Evolutionary conservation across 176 grass and related monocot genomes (phyloP), one percentile per base, ranked within the genome.

Genomic region (Cenchrus fungigraminus): DNA sequence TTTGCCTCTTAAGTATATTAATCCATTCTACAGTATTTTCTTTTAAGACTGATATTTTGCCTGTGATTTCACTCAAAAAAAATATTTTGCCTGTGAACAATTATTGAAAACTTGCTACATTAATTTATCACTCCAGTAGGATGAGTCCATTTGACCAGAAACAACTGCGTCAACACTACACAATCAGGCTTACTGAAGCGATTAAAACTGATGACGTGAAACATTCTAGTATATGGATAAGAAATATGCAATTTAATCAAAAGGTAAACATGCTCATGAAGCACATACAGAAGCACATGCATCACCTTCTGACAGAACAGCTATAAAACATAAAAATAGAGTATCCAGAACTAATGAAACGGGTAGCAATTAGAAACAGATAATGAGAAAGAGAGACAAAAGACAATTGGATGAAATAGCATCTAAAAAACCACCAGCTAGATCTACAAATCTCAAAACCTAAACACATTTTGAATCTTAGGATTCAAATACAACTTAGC

Each of bases 61-160:
- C 31, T 32, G 31, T 32, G 31, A 1, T 32, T 32, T 32, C 31
- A 32, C 31, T 32, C 31, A 32, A 32, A 32, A 32, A 32, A 64
- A 32, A 37, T 74, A 19, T 29, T 65, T 66, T 74, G 0, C 52
- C 25, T 69, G n/a, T 34, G 52, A 12, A 45, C 51, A 22, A 45
- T 73, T 44, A 63, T 51, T 71, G 37, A 86, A 72, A 20, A 32
- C 34, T 81, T 49, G 49, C 28, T 6, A n/a, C 8, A 43, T 54
- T 6, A 12, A 73, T 52, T 73, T 28, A 13, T 50, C 0, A 31
- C 74, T 66, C 85, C 73, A 19, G 49, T 74, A 80, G 46, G 52
- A 47, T 46, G 19, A 81, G 32, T 66, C 73, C 59, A 74, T 49
- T 86, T 68, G 14, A 67, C 58, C 58, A 60, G 58, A 60, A 60